Conservation (phyloP, 1,284 basidiomycete genomes). For the Neolentinus lepideus region DNA sequence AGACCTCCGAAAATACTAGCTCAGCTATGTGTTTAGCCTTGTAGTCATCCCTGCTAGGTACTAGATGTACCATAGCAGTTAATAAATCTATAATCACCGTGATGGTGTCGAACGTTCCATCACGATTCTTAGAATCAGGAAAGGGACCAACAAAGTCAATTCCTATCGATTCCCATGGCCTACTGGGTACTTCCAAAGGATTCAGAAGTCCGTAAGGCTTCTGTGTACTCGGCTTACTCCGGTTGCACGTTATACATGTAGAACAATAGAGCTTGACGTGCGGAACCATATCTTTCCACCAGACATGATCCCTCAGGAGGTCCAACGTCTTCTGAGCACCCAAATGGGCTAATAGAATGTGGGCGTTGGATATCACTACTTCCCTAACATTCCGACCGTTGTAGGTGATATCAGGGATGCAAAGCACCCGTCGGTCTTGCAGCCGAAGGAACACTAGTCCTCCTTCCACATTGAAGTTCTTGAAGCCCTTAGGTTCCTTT, state of each 20-base stretch:
- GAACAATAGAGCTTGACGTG: slow-evolving; percentile 20
- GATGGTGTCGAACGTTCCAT: slow-evolving; percentile 28
- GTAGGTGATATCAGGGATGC: slow-evolving; percentile 24
- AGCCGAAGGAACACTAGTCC: slow-evolving; percentile 4
- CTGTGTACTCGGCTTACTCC: slow-evolving; percentile 22
- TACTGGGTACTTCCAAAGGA: slow-evolving; percentile 20
- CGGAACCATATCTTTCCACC: slow-evolving; percentile 25
- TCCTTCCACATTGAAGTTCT: slow-evolving; percentile 6
- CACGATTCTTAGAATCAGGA: slow-evolving; percentile 20
- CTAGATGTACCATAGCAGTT: slow-evolving; percentile 26
- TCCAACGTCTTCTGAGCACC: slow-evolving; percentile 23
- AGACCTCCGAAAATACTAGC: slow-evolving; percentile 28
- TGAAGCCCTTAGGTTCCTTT: slow-evolving; percentile 4
- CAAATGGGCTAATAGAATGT: slow-evolving; percentile 25
- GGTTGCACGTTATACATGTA: slow-evolving; percentile 21
- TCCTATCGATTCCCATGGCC: slow-evolving; percentile 29
- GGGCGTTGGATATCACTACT: slow-evolving; percentile 24
- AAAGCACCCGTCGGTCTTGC: slow-evolving; percentile 13
- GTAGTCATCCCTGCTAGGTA: slow-evolving; percentile 20
- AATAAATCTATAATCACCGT: slow-evolving; percentile 28
- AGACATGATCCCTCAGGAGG: slow-evolving; percentile 23
- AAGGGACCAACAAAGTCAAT: slow-evolving; percentile 39
- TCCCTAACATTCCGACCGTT: slow-evolving; percentile 16
- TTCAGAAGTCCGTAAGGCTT: slow-evolving; percentile 25
- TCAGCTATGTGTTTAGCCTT: slow-evolving; percentile 24